Base-by-base conservation (phyloP, 805 yeast genomes). In the Metschnikowia colocasiae region DNA sequence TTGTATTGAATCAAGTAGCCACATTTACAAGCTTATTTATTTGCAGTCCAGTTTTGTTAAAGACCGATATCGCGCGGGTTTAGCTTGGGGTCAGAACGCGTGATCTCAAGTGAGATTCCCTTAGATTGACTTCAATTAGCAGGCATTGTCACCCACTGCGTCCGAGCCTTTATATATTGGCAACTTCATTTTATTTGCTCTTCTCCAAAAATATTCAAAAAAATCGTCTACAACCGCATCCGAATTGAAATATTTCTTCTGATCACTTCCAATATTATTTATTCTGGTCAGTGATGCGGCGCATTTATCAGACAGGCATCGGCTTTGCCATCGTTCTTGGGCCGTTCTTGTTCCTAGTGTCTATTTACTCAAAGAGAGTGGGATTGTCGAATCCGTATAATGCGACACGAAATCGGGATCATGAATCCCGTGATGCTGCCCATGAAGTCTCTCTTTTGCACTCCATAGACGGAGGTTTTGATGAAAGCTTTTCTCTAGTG, bases 401-500 rank as follows among this genome's bases (percentile, higher is more conserved):
- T 10, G 23, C 15, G 10, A n/a, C 9, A 12, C 26, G 23, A 13
- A 26, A 12, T n/a, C 23, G 13, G 16, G 15, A 12, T n/a, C 25
- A 15, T 13, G 25, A 7, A n/a, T 13, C 23, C 13, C 23, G 23
- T 7, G 13, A 16, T 35, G 18, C 5, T 16, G 32, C 6, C 32
- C 18, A 23, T 6, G 16, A 13, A 6, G 16, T 3, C 20, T n/a
- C 34, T 29, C 9, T 18, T 18, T 30, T 20, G 20, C 13, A 39
- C 42, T 19, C 34, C 25, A 19, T 20, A 20, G 26, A 19, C 13
- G 23, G 19, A 4, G 16, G 30, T 15, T 19, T 52, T 23, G 54
- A 53, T 15, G 52, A 51, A 12, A 20, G 43, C 16, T 50, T 50
- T n/a, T 45, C 57, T 8, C 53, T 49, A 29, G 62, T 71, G 41